Percentiles rank a stretch among this genome's conserved stretches.
phyloP scores from a whole-genome alignment of 345 rosid genomes.

The Streptanthus diversifolius region DNA sequence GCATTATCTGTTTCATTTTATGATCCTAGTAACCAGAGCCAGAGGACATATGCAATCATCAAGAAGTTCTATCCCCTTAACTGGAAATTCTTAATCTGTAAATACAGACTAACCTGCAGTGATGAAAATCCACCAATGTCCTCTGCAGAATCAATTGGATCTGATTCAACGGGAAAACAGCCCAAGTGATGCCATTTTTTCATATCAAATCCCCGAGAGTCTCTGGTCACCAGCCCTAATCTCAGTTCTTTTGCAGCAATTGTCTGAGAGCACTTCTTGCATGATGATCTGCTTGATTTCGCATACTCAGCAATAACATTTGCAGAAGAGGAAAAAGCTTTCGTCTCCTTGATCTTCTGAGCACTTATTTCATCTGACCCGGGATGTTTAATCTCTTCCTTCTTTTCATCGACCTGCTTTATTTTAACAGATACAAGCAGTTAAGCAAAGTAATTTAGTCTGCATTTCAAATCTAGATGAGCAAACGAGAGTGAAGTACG shows the following conservation, averaged over 20 bases:
- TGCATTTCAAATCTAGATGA: not conserved
- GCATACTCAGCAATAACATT: constrained; percentile 68
- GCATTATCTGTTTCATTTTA: not conserved
- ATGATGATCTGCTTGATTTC: constrained; percentile 74
- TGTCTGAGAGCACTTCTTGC: constrained; percentile 66
- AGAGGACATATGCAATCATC: constrained; percentile 11
- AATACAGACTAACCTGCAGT: constrained; percentile 49
- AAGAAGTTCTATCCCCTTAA: not conserved
- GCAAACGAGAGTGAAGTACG: not conserved
- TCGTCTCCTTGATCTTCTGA: constrained; percentile 18
- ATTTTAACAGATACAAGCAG: not conserved
- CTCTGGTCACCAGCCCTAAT: constrained; percentile 57
- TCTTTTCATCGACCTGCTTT: not conserved
- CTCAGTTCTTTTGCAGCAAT: constrained; percentile 58
- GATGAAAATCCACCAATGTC: constrained; percentile 58
- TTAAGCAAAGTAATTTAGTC: not conserved
- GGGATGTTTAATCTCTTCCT: not conserved
- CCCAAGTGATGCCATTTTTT: constrained; percentile 75
- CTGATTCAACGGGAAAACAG: constrained; percentile 49
- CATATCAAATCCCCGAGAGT: constrained; percentile 61
- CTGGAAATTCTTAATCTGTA: not conserved
- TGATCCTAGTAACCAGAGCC: not conserved
- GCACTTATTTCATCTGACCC: not conserved
- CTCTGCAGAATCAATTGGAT: constrained; percentile 37
- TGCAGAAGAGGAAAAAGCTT: constrained; percentile 20